A percentile compares a stretch with the other conserved stretches of the same genome.
Conservation (phyloP, 768 basidiomycete species). For the Rhizopogon vulgaris region DNA sequence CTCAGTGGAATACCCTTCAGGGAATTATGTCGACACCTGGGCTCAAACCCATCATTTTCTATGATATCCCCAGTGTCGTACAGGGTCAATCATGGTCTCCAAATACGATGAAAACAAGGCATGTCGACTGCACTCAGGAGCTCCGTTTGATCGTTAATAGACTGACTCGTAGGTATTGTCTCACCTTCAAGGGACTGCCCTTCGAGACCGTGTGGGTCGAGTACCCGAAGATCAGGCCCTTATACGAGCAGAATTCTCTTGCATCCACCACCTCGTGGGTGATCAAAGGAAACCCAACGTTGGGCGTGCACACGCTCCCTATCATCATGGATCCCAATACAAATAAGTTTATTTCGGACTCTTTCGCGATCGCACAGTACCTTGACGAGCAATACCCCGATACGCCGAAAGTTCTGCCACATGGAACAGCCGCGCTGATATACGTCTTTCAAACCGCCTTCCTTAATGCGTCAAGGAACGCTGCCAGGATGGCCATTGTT, state of each 20-base stretch:
- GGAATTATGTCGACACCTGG: slow-evolving; percentile 5
- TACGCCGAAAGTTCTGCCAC: slow-evolving; percentile 33
- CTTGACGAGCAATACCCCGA: slow-evolving; percentile 45
- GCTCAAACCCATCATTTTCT: slow-evolving; percentile 24
- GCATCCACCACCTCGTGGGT: neutral
- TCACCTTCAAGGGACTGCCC: slow-evolving; percentile 30
- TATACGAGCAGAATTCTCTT: slow-evolving; percentile 26
- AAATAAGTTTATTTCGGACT: slow-evolving; percentile 33
- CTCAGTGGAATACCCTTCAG: neutral
- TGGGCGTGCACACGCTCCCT: slow-evolving; percentile 41
- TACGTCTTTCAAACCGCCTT: slow-evolving; percentile 19
- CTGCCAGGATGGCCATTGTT: slow-evolving; percentile 17
- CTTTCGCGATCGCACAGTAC: slow-evolving; percentile 41
- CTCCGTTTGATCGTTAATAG: neutral
- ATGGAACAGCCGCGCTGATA: slow-evolving; percentile 26
- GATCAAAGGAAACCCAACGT: slow-evolving; percentile 14
- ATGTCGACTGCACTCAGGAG: neutral
- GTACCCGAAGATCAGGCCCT: slow-evolving; percentile 39
- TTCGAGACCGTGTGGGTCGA: slow-evolving; percentile 49
- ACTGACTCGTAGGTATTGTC: slow-evolving; percentile 13
- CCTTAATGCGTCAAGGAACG: slow-evolving; percentile 5
- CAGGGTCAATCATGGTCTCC: slow-evolving; percentile 31
- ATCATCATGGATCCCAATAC: slow-evolving; percentile 43
- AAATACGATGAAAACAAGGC: slow-evolving; percentile 33
- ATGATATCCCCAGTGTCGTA: slow-evolving; percentile 27